Percentiles rank a stretch among this genome's conserved stretches.
Conservation (phyloP, 2,329 filamentous ascomycete genomes). For the Sporothrix dimorphospora region DNA sequence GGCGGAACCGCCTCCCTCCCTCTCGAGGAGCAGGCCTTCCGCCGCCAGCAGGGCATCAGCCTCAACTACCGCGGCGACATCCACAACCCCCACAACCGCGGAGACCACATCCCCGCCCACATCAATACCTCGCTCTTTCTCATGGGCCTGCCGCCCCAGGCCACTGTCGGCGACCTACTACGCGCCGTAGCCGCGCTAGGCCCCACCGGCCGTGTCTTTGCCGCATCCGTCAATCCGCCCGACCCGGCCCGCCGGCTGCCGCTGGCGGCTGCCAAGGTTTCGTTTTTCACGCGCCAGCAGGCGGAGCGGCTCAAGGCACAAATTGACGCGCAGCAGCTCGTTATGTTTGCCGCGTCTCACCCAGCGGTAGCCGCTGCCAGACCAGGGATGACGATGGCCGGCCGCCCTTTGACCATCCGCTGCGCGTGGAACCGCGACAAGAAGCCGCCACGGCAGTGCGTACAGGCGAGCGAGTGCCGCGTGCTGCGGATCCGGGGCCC, state of each 20-base stretch:
- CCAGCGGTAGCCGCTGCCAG: neutral
- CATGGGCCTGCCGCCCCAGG: slow-evolving; percentile 30
- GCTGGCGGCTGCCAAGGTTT: slow-evolving; percentile 31
- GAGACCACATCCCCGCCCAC: slow-evolving; percentile 31
- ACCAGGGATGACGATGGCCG: too few species aligned
- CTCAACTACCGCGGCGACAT: slow-evolving; percentile 34
- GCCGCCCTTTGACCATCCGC: neutral
- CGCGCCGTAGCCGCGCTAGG: slow-evolving; percentile 28
- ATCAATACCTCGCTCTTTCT: slow-evolving; percentile 33
- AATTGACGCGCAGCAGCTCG: slow-evolving; percentile 24
- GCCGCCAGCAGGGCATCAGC: slow-evolving; percentile 31
- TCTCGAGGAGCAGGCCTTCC: slow-evolving; percentile 28
- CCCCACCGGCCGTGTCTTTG: slow-evolving; percentile 32
- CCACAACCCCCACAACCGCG: slow-evolving; percentile 33
- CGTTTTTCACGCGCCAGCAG: slow-evolving; percentile 30
- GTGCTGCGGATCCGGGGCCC: slow-evolving; percentile 32
- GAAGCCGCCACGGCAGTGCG: slow-evolving; percentile 31
- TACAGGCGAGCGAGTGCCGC: slow-evolving; percentile 32
- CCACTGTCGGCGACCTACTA: slow-evolving; percentile 30
- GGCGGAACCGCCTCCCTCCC: neutral
- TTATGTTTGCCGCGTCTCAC: neutral
- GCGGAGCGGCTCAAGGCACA: slow-evolving; percentile 29
- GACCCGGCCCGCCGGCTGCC: slow-evolving; percentile 31
- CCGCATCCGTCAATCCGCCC: slow-evolving; percentile 31
- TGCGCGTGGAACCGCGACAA: slow-evolving; percentile 34